Base-by-base conservation (phyloP, 1,284 basidiomycete genomes). In the Gymnopus androsaceus region DNA sequence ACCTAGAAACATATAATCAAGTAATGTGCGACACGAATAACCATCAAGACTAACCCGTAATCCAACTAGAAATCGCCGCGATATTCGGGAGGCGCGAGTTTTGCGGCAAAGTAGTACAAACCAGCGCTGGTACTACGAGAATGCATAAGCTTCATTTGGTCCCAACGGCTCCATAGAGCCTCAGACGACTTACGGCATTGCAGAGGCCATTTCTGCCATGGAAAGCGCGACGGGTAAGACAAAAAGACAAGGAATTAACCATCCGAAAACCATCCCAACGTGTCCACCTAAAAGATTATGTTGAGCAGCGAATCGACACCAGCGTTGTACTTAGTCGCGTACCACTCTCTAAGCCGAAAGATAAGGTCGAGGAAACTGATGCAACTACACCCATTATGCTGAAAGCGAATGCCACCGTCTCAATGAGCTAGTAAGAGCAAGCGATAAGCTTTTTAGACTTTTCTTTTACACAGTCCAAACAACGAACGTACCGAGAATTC, bases 301-400 rank as follows among this genome's bases (percentile, higher is more conserved):
- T 46, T 52, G 8, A 51, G 58, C 23, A 14, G 9, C 17, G 6
- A 21, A 31, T 49, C 9, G 14, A 21, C 4, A 30, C 19, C 21
- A 11, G 19, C 27, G 30, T 17, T 27, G 6, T 17, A 68, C n/a
- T n/a, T n/a, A n/a, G 68, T 15, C 49, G 50, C 67, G 12, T 47
- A 83, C 85, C 85, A 58, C 82, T 83, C 6, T 77, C 70, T 12
- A 89, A 75, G 1, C 80, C 80, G 65, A 90, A 89, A 1, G 77
- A 80, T 45, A 85, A 73, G 1, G 84, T 87, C 4, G 88, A 85
- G 2, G 86, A 76, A 3, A 89, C 83, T 2, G 85, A 86, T 2
- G 86, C 82, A 30, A 87, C 73, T 36, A 89, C 82, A 8, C 87
- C 87, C 87, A 90, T 89, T 59, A 89, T 90, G 12, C 84, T 87